Evolutionary conservation across 2,329 filamentous ascomycete genomes (phyloP).

Genomic region (Aspergillus oerlinghausenensis): DNA sequence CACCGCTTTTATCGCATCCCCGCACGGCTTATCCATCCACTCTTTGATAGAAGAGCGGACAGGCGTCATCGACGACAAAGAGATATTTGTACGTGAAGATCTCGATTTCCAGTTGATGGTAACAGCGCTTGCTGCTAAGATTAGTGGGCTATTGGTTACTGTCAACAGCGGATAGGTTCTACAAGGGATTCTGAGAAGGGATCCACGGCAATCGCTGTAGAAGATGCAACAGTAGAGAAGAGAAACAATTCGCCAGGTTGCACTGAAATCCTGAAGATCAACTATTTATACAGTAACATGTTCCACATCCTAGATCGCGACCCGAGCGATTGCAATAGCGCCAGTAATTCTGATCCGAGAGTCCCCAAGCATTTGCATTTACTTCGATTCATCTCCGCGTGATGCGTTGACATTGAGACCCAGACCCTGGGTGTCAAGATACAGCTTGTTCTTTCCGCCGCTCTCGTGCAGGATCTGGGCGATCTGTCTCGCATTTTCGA

Average conservation of each 20-base stretch:
- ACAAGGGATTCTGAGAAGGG: neutral
- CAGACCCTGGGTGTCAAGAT: constrained; percentile 84
- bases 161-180: neutral
- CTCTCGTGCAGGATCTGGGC: constrained; percentile 82
- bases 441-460: constrained; percentile 85
- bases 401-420: constrained; percentile 72
- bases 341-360: constrained; percentile 7
- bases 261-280: constrained; percentile 24
- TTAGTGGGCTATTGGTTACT: neutral
- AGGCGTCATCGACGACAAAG: neutral
- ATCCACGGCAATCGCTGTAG: neutral
- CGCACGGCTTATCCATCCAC: neutral
- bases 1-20: neutral
- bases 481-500: constrained; percentile 90
- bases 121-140: neutral
- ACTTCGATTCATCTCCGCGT: constrained; percentile 27
- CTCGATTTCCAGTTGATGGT: neutral
- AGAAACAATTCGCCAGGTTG: constrained; percentile 28
- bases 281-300: constrained; percentile 35
- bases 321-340: constrained; percentile 19
- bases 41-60: neutral
- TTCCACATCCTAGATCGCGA: constrained; percentile 17
- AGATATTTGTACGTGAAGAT: neutral
- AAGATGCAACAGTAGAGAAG: constrained; percentile 22
- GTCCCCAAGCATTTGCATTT: constrained; percentile 15